Percentiles rank a stretch among this genome's conserved stretches.
Conservation (phyloP, 2,329 filamentous ascomycete genomes). For the Mycosphaerelloides madeirae region DNA sequence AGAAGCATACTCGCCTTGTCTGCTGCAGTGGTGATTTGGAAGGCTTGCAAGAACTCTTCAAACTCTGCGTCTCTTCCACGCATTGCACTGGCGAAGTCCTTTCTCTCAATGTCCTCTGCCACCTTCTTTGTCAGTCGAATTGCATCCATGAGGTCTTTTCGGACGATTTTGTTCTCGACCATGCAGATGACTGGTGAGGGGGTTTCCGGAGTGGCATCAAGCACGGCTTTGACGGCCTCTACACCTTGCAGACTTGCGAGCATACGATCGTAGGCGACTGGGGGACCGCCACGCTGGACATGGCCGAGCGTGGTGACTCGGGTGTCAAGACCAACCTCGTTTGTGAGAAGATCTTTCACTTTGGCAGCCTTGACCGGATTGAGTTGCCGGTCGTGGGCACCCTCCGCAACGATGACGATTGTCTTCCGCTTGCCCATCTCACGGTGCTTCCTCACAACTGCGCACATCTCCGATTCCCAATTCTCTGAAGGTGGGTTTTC, state of each 20-base stretch:
- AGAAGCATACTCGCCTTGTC: conserved; percentile 65
- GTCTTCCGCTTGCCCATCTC: conserved; percentile 90
- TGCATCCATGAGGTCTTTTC: conserved; percentile 82
- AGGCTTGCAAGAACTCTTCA: conserved; percentile 83
- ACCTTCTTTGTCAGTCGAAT: conserved; percentile 83
- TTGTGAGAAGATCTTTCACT: conserved; percentile 83
- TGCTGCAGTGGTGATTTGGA: conserved; percentile 83
- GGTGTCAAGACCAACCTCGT: conserved; percentile 79
- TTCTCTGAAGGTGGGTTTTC: conserved; percentile 83
- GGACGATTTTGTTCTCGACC: conserved; percentile 94
- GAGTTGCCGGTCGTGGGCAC: conserved; percentile 77
- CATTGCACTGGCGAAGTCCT: conserved; percentile 87
- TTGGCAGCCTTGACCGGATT: conserved; percentile 75
- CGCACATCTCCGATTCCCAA: conserved; percentile 86
- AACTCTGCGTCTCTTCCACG: conserved; percentile 86
- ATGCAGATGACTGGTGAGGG: conserved; percentile 94
- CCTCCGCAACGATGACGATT: conserved; percentile 96
- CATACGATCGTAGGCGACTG: conserved; percentile 92
- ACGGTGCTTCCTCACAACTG: conserved; percentile 74
- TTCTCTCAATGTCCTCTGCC: conserved; percentile 71
- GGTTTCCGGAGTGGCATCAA: conserved; percentile 82
- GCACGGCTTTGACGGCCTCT: conserved; percentile 85
- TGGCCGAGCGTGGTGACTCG: conserved; percentile 92
- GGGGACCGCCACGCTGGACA: conserved; percentile 90
- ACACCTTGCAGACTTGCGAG: conserved; percentile 89